phyloP scores from a whole-genome alignment of 1,284 basidiomycete species.

The Ganoderma sinense region DNA sequence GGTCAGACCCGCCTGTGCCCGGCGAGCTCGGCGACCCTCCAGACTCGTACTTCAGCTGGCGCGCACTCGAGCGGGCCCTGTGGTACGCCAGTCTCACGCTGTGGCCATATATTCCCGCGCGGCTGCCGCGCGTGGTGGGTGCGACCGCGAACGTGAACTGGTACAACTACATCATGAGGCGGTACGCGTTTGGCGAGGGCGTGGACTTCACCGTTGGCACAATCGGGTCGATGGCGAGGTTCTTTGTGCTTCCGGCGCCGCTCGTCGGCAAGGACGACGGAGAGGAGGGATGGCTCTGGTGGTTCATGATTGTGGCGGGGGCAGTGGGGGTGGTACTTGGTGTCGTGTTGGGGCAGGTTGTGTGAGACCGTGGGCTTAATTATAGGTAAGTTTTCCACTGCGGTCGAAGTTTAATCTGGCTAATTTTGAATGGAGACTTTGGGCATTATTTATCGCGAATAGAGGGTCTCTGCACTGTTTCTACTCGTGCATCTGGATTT shows the following conservation, averaged over 20 bases:
- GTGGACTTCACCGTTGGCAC: constrained; percentile 30
- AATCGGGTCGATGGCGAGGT: constrained; percentile 31
- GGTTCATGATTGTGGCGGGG: constrained; percentile 5
- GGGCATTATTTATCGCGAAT: neutral
- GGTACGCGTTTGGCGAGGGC: constrained; percentile 29
- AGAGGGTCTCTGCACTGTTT: too few relatives aligned
- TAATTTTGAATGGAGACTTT: neutral
- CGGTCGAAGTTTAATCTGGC: neutral
- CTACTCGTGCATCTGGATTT: too few relatives aligned
- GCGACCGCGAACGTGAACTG: constrained; percentile 36
- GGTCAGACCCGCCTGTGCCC: constrained; percentile 14
- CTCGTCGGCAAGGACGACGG: constrained; percentile 1
- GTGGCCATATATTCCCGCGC: constrained; percentile 29
- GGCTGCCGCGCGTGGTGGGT: constrained; percentile 37
- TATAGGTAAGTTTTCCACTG: neutral
- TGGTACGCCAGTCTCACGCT: constrained; percentile 16
- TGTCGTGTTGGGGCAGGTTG: constrained; percentile 12
- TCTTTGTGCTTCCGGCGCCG: constrained; percentile 35
- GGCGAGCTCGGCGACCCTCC: constrained; percentile 20
- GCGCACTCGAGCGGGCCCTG: constrained; percentile 24
- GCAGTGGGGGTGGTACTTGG: constrained; percentile 16
- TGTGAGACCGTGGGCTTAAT: neutral
- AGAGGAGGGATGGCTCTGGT: constrained; percentile 11
- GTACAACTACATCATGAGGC: constrained; percentile 37
- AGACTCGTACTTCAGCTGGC: constrained; percentile 13